Evolutionary conservation across 2,329 filamentous ascomycete species (phyloP).

Genomic region (Leptographium lundbergii): DNA sequence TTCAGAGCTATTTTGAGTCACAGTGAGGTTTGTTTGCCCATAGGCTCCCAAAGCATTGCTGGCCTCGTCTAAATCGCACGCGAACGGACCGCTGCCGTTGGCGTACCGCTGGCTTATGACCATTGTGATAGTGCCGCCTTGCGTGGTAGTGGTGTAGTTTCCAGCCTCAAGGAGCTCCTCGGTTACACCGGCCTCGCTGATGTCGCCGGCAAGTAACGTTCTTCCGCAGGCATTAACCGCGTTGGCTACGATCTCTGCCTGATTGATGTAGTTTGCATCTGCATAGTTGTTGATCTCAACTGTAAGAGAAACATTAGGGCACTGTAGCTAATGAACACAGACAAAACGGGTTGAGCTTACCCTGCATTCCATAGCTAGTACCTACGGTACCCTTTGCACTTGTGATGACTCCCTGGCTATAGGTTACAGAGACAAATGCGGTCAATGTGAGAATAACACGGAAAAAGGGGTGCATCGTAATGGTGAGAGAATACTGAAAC

Average conservation of each 20-base stretch:
- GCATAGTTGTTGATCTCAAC: not conserved
- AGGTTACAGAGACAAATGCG: not conserved
- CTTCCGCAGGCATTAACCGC: slow-evolving; percentile 3
- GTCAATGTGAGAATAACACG: not conserved
- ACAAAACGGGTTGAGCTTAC: not conserved
- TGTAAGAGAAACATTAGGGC: not conserved
- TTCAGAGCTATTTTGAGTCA: not conserved
- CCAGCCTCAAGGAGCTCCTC: not conserved
- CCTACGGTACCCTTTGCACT: not conserved
- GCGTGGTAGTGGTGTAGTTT: not conserved
- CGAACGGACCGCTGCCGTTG: slow-evolving; percentile 1
- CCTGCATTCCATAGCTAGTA: not conserved
- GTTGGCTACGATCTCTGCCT: slow-evolving; percentile 1
- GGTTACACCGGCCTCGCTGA: slow-evolving; percentile 1
- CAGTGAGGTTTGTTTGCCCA: slow-evolving; percentile 2
- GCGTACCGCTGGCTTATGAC: not conserved
- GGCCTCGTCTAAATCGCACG: slow-evolving; percentile 2
- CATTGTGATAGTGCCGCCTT: slow-evolving; percentile 1
- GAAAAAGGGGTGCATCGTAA: not conserved
- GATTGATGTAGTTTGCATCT: slow-evolving; percentile 3
- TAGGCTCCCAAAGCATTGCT: slow-evolving; percentile 2
- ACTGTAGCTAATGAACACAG: not conserved
- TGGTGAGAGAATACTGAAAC: not conserved
- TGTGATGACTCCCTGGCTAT: not conserved
- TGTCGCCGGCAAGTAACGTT: slow-evolving; percentile 2